phyloP scores from a whole-genome alignment of 2,329 filamentous ascomycete genomes.

The Aspergillus ustus region DNA sequence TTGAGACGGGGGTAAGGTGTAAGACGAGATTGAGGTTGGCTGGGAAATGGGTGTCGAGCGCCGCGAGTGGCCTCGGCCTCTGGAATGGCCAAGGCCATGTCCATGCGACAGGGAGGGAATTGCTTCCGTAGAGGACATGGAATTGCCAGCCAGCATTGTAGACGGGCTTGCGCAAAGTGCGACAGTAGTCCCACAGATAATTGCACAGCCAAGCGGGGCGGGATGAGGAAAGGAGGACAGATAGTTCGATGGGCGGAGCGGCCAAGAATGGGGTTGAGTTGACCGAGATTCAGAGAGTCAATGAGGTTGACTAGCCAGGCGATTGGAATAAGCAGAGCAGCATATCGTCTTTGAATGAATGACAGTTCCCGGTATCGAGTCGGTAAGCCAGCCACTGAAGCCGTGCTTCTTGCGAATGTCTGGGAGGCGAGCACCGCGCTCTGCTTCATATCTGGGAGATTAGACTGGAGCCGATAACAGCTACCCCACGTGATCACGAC shows the following conservation, averaged over 20 bases:
- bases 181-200: conserved; percentile 13
- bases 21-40: conserved; percentile 29
- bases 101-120: conserved; percentile 28
- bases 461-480: conserved; percentile 18
- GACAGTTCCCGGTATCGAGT: background rate
- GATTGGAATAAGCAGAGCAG: conserved; percentile 19
- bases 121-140: conserved; percentile 36
- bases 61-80: conserved; percentile 41
- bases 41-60: conserved; percentile 35
- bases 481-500: background rate
- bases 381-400: background rate
- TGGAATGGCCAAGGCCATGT: conserved; percentile 35
- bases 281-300: conserved; percentile 28
- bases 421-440: too few species aligned
- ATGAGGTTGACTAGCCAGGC: conserved; percentile 18
- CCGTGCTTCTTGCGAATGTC: background rate
- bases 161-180: conserved; percentile 17
- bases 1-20: conserved; percentile 24
- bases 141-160: conserved; percentile 41
- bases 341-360: conserved; percentile 26
- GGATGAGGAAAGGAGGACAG: conserved; percentile 21
- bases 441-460: background rate
- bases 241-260: conserved; percentile 14
- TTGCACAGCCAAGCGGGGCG: conserved; percentile 9
- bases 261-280: conserved; percentile 12